phyloP scores from a whole-genome alignment of 257 asterid genomes.

The Plectranthus barbatus region DNA sequence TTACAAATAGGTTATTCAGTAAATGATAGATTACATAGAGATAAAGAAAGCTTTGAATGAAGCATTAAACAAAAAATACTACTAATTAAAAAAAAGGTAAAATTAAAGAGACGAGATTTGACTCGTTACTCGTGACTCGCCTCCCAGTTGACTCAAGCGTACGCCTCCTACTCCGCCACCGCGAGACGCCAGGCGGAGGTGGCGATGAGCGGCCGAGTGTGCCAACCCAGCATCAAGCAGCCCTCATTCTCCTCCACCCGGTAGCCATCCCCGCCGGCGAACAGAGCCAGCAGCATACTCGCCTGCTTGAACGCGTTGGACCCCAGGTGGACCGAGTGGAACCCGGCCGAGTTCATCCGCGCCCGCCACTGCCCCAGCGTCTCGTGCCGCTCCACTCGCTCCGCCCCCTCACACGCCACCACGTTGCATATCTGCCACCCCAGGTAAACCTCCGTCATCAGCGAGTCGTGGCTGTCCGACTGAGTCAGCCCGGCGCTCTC shows the following conservation, averaged over 20 bases:
- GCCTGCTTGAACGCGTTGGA: constrained; percentile 91
- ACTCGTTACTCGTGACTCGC: too few relatives aligned
- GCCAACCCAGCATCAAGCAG: constrained; percentile 83
- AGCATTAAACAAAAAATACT: neutral
- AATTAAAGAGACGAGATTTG: constrained; percentile 49
- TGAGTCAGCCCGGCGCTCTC: constrained; percentile 58
- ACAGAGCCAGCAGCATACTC: constrained; percentile 64
- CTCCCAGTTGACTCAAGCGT: too few relatives aligned
- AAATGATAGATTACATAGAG: too few relatives aligned
- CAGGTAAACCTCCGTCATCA: constrained; percentile 73
- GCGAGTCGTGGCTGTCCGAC: constrained; percentile 42
- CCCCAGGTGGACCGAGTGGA: constrained; percentile 59
- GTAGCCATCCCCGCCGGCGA: constrained; percentile 78
- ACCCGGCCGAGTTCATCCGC: constrained; percentile 53
- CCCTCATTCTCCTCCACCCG: constrained; percentile 82
- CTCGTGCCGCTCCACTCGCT: too few relatives aligned
- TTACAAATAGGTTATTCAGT: neutral
- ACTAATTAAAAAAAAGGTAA: constrained; percentile 20
- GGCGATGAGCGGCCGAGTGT: constrained; percentile 69
- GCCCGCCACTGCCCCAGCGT: constrained; percentile 66
- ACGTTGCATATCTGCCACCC: too few relatives aligned
- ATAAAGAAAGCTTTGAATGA: neutral
- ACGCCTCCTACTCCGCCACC: too few relatives aligned
- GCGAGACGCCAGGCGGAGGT: constrained; percentile 77
- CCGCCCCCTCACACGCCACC: too few relatives aligned